A percentile compares a stretch with the other conserved stretches of the same genome.
These are phyloP conservation scores for Camillea tinctor DNA, from an alignment of 2,329 filamentous ascomycete species.

Conservation along the genomic window DNA sequence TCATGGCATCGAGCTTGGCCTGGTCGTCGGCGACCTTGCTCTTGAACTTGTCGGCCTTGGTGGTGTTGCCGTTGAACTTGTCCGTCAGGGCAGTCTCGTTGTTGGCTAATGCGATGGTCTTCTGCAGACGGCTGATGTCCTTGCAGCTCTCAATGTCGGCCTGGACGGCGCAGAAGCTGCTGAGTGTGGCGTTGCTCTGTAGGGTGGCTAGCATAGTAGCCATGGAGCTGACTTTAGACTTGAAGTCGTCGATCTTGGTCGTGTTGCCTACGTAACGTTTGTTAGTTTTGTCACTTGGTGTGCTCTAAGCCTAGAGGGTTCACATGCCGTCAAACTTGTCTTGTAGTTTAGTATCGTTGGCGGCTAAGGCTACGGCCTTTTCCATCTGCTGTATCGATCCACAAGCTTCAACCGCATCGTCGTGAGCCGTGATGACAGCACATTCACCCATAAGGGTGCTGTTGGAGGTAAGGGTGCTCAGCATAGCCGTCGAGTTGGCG, in stretches of 20 bases:
- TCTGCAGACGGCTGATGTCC: conserved; percentile 31
- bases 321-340: conserved; percentile 30
- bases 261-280: conserved; percentile 22
- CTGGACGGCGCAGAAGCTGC: conserved; percentile 15
- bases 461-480: conserved; percentile 35
- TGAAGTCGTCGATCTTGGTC: conserved; percentile 34
- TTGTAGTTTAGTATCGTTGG: conserved; percentile 33
- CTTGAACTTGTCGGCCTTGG: conserved; percentile 36
- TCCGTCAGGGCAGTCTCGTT: conserved; percentile 36
- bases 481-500: conserved; percentile 27
- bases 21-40: conserved; percentile 33
- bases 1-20: conserved; percentile 31
- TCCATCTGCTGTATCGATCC: conserved; percentile 28
- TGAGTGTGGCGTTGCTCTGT: conserved; percentile 36
- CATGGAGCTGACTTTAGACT: conserved; percentile 30
- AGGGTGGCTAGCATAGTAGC: conserved; percentile 30
- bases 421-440: conserved; percentile 31
- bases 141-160: conserved; percentile 28
- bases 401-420: conserved; percentile 30
- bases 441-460: conserved; percentile 36
- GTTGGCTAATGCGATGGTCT: conserved; percentile 31
- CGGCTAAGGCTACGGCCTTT: conserved; percentile 22
- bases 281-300: not conserved
- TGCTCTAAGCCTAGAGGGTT: not conserved
- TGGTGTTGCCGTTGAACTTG: conserved; percentile 36